A percentile compares a stretch with the other conserved stretches of the same genome.
These are phyloP conservation scores for Brassica nigra DNA, from an alignment of 345 rosid genomes.

Conservation along the genomic window DNA sequence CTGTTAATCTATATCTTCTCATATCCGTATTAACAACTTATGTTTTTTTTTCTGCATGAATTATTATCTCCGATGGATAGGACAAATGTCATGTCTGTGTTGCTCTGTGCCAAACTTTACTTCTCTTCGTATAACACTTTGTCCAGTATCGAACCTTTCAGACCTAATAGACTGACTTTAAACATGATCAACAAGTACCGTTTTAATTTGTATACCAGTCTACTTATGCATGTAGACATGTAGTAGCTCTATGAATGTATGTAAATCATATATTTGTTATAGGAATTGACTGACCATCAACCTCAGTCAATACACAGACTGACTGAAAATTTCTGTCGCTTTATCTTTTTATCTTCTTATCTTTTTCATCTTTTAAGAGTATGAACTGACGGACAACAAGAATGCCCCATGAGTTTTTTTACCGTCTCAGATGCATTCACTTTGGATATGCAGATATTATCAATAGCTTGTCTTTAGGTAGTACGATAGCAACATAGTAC, in stretches of 20 bases:
- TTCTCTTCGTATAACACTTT: background rate
- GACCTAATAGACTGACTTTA: too few species aligned
- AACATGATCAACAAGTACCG: background rate
- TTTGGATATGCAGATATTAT: background rate
- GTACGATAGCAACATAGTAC: slow-evolving; percentile 1
- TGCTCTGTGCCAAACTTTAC: background rate
- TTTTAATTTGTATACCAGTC: background rate
- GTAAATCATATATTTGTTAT: background rate
- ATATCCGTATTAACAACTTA: too few species aligned
- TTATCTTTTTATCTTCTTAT: background rate
- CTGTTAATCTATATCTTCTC: too few species aligned
- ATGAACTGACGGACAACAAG: slow-evolving; percentile 7
- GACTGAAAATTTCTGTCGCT: background rate
- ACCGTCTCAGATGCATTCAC: background rate
- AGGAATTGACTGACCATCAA: background rate
- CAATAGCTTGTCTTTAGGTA: background rate
- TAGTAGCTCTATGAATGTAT: background rate
- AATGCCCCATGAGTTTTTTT: background rate
- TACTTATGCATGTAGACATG: background rate
- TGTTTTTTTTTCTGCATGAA: too few species aligned
- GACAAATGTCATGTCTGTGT: background rate
- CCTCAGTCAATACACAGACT: background rate
- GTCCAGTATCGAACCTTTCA: too few species aligned
- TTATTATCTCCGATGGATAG: background rate
- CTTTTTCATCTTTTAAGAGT: background rate